phyloP scores from a whole-genome alignment of 2,329 filamentous ascomycete genomes.

The Aspergillus sp. region DNA sequence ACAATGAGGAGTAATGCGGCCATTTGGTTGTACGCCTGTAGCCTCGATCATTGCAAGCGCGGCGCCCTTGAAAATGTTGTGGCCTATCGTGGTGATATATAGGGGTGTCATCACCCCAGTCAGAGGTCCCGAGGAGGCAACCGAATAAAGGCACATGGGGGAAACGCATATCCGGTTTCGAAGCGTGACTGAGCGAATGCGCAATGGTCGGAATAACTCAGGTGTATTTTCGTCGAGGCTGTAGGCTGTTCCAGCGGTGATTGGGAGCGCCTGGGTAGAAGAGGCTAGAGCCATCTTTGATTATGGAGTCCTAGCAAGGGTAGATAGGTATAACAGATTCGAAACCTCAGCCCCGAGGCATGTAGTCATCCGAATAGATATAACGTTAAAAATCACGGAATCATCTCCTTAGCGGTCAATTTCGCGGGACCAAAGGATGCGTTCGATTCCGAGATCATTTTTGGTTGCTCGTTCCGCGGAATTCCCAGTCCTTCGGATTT shows the following conservation, averaged over 20 bases:
- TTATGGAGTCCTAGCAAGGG: not conserved
- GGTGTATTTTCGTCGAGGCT: not conserved
- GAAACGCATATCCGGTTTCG: conserved; percentile 1
- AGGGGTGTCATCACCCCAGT: not conserved
- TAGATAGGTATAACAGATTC: too few relatives aligned
- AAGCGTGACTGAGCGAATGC: not conserved
- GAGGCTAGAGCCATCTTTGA: not conserved
- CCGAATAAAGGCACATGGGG: not conserved
- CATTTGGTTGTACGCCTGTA: not conserved
- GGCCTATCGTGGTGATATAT: not conserved
- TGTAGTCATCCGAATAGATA: too few relatives aligned
- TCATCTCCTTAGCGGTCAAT: too few relatives aligned
- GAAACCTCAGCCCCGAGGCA: too few relatives aligned
- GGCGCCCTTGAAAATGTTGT: not conserved
- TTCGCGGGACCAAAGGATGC: too few relatives aligned
- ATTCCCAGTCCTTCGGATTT: too few relatives aligned
- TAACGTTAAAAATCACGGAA: too few relatives aligned
- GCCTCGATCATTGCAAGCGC: conserved; percentile 1
- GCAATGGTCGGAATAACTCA: not conserved
- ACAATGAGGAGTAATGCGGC: not conserved
- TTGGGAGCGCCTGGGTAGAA: not conserved
- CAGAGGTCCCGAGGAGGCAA: not conserved
- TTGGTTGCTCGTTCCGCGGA: too few relatives aligned
- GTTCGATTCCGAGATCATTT: too few relatives aligned
- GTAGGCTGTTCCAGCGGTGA: not conserved